Conservation (phyloP, 352 stramenopile species). For the Vaucheria bursata region DNA sequence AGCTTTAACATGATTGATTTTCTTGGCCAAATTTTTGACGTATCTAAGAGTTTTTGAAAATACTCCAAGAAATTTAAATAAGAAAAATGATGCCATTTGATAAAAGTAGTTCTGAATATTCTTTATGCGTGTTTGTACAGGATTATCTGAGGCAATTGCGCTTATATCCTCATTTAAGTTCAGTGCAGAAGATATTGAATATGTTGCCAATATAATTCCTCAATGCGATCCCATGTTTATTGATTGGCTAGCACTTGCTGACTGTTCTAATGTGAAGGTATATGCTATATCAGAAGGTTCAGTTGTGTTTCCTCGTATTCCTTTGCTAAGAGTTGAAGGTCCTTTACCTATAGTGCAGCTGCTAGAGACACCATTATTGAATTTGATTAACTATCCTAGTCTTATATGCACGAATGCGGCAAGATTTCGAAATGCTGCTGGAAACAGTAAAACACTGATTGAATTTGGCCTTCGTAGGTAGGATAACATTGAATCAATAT, state of each 20-base stretch:
- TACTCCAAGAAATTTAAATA: too few relatives aligned
- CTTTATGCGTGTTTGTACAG: too few relatives aligned
- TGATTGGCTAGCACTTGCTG: conserved; percentile 51
- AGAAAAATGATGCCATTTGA: too few relatives aligned
- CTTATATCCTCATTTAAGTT: conserved; percentile 57
- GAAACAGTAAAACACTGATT: conserved; percentile 20
- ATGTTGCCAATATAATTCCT: conserved; percentile 71
- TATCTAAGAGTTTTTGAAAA: too few relatives aligned
- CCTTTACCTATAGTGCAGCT: conserved; percentile 87
- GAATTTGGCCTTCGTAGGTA: conserved; percentile 52
- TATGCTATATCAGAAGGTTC: conserved; percentile 83
- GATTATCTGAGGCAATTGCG: conserved; percentile 23
- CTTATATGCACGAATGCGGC: neutral
- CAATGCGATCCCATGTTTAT: conserved; percentile 17
- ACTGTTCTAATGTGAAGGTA: conserved; percentile 80
- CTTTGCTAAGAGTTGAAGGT: neutral
- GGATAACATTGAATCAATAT: too few relatives aligned
- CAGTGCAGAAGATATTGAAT: conserved; percentile 79
- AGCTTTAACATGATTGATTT: too few relatives aligned
- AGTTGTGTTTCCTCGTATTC: conserved; percentile 21
- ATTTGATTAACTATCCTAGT: conserved; percentile 87
- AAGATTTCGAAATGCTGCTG: neutral
- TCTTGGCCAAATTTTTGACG: too few relatives aligned
- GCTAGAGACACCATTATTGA: conserved; percentile 94
- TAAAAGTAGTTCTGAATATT: too few relatives aligned